phyloP scores from a whole-genome alignment of 805 yeast genomes.

The Pichia heedii region DNA sequence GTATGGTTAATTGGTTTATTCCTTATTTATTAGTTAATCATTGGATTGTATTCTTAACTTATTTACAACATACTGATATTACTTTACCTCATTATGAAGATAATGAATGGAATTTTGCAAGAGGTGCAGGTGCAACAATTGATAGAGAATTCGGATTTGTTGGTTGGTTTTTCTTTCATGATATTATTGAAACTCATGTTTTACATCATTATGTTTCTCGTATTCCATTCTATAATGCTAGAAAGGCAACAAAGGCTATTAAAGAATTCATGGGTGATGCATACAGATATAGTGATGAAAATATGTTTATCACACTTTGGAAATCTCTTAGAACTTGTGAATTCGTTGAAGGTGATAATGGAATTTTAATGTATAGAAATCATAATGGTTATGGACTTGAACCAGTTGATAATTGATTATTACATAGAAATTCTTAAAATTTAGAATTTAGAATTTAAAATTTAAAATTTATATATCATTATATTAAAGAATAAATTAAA shows the following conservation, averaged over 20 bases:
- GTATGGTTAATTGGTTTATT: conserved; percentile 45
- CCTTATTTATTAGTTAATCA: conserved; percentile 56
- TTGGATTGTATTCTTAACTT: conserved; percentile 58
- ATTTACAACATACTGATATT: conserved; percentile 54
- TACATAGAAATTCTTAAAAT: no score
- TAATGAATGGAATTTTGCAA: conserved; percentile 51
- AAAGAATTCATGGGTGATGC: conserved; percentile 45
- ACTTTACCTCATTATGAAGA: conserved; percentile 50
- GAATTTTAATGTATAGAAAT: conserved; percentile 61
- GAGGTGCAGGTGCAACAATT: conserved; percentile 60
- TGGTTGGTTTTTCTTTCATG: conserved; percentile 49
- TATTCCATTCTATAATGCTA: conserved; percentile 47
- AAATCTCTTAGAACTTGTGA: conserved; percentile 54
- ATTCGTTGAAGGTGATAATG: conserved; percentile 60
- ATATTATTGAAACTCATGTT: conserved; percentile 50
- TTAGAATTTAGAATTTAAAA: no score
- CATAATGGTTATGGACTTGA: conserved; percentile 35
- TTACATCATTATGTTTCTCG: conserved; percentile 47
- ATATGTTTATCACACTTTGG: conserved; percentile 53
- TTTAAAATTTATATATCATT: no score
- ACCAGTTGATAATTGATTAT: conserved; percentile 16
- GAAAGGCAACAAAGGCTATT: conserved; percentile 45
- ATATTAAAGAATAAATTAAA: no score
- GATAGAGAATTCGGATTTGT: conserved; percentile 54
- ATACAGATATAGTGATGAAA: conserved; percentile 41